phyloP scores from a whole-genome alignment of 2,329 filamentous ascomycete genomes.

The Aspergillus viridinutans region DNA sequence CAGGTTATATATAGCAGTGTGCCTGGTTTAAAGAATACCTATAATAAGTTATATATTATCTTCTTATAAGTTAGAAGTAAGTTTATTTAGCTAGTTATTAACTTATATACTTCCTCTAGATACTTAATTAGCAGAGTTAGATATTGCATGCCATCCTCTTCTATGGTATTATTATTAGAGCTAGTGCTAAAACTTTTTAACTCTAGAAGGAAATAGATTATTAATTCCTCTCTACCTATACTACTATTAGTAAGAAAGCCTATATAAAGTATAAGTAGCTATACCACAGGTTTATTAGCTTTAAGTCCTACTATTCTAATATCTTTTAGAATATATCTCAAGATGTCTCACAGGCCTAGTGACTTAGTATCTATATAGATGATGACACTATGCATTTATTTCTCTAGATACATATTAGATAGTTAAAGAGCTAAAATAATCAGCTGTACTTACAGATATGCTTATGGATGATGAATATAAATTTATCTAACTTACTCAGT shows the following conservation, averaged over 20 bases:
- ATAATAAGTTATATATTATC: constrained; percentile 31
- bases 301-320: neutral
- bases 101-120: constrained; percentile 6
- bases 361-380: neutral
- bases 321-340: neutral
- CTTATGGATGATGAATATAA: constrained; percentile 1
- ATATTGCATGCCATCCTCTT: neutral
- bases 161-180: neutral
- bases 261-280: neutral
- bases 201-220: constrained; percentile 11
- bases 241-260: constrained; percentile 1
- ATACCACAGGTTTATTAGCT: neutral
- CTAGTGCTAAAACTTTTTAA: constrained; percentile 3
- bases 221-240: constrained; percentile 10
- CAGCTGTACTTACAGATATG: neutral
- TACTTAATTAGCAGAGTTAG: neutral
- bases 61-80: constrained; percentile 18
- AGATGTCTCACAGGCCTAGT: neutral
- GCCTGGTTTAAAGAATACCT: constrained; percentile 29
- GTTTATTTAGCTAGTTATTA: constrained; percentile 9
- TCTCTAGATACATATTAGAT: neutral
- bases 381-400: neutral
- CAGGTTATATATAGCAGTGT: constrained; percentile 18
- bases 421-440: neutral
- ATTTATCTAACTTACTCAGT: neutral